phyloP scores from a whole-genome alignment of 495 filamentous ascomycete genomes.

The Letharia lupina region DNA sequence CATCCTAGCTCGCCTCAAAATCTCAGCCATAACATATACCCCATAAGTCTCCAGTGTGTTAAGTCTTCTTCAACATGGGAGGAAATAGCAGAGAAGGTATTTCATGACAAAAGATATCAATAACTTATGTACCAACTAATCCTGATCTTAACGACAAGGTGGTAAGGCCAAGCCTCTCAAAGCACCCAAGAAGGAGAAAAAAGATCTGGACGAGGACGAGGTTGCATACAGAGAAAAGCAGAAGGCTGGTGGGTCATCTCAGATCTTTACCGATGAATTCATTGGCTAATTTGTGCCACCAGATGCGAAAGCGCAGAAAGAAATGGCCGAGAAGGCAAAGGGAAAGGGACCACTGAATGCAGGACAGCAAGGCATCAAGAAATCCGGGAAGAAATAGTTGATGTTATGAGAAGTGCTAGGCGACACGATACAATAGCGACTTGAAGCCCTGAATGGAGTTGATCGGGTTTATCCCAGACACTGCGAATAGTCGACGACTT shows the following conservation, averaged over 20 bases:
- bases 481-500: constrained; percentile 3
- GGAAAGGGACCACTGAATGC: constrained; percentile 59
- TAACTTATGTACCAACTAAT: background rate
- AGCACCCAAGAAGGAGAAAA: constrained; percentile 66
- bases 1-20: background rate
- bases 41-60: background rate
- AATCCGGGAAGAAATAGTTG: constrained; percentile 74
- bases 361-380: constrained; percentile 79
- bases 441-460: background rate
- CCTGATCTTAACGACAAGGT: constrained; percentile 39
- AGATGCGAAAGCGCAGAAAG: constrained; percentile 75
- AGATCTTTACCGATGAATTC: background rate
- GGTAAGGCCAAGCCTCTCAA: constrained; percentile 83
- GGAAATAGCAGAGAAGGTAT: constrained; percentile 60
- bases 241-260: constrained; percentile 50
- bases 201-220: constrained; percentile 70
- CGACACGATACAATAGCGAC: background rate
- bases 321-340: constrained; percentile 56
- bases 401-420: background rate
- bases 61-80: constrained; percentile 44
- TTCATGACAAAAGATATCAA: background rate
- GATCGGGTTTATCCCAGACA: background rate
- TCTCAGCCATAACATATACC: background rate
- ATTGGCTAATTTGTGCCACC: constrained; percentile 2
- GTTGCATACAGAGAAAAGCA: constrained; percentile 67